phyloP scores from a whole-genome alignment of 139 green algal species.

The Asterochloris sp. region DNA sequence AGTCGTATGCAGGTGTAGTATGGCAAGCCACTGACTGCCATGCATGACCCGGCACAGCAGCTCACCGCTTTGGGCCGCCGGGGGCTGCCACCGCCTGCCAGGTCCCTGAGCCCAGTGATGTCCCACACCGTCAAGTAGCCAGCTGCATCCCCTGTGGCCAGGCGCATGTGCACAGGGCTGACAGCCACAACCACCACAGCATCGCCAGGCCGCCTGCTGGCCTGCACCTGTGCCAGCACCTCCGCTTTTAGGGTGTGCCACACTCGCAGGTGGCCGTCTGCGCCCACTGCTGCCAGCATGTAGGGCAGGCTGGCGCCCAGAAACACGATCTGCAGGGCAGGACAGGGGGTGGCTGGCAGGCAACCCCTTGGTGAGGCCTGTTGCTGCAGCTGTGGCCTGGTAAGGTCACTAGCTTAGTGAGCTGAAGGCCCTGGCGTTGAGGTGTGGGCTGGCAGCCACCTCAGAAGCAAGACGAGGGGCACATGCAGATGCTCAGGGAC shows the following conservation, averaged over 20 bases:
- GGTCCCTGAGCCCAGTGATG: background rate
- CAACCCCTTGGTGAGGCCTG: too few relatives aligned
- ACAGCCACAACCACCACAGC: slow-evolving; percentile 28
- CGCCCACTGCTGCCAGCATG: slow-evolving; percentile 37
- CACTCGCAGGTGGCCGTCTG: slow-evolving; percentile 36
- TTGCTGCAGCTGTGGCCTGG: too few relatives aligned
- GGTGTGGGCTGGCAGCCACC: too few relatives aligned
- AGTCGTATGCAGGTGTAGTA: background rate
- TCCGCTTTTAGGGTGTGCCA: slow-evolving; percentile 29
- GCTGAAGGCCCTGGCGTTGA: too few relatives aligned
- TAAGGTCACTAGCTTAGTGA: too few relatives aligned
- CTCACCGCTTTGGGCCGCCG: background rate
- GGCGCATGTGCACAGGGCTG: slow-evolving; percentile 19
- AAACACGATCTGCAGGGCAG: slow-evolving; percentile 31
- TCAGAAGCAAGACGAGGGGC: too few relatives aligned
- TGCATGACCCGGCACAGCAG: background rate
- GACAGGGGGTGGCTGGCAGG: background rate
- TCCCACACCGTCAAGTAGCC: slow-evolving; percentile 43
- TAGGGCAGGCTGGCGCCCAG: slow-evolving; percentile 31
- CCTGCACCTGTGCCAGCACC: slow-evolving; percentile 29
- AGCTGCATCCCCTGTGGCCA: slow-evolving; percentile 40
- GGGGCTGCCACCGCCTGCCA: background rate
- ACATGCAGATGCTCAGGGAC: too few relatives aligned
- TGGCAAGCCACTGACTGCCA: background rate
- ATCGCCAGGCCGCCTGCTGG: slow-evolving; percentile 30